These are phyloP conservation scores for Mucor saturninus DNA, from an alignment of 371 early-diverging fungal species.

Conservation along the genomic window DNA sequence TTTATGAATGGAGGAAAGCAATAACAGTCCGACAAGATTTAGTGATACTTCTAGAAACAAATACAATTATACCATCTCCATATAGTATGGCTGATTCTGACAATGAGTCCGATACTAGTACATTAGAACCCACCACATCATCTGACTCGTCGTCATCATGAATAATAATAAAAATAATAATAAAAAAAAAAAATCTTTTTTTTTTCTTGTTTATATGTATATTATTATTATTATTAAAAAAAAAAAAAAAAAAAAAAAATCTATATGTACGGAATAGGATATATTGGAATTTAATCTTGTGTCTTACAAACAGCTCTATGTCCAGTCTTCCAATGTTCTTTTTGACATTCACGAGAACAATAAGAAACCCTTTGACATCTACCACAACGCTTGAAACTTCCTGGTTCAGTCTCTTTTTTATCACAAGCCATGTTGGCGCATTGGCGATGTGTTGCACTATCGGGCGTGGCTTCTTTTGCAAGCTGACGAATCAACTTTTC, in stretches of 20 bases:
- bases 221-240: not conserved
- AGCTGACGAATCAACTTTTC: conserved; percentile 50
- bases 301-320: conserved; percentile 57
- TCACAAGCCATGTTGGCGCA: conserved; percentile 55
- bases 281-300: not conserved
- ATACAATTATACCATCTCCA: conserved; percentile 1
- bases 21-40: conserved; percentile 13
- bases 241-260: not conserved
- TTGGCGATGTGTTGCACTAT: conserved; percentile 40
- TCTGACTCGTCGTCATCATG: conserved; percentile 10
- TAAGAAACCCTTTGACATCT: conserved; percentile 60
- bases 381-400: conserved; percentile 62
- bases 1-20: conserved; percentile 26
- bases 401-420: conserved; percentile 55
- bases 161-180: not conserved
- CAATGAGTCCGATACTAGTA: conserved; percentile 9
- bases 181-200: not conserved
- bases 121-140: conserved; percentile 1
- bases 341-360: conserved; percentile 67
- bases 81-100: not conserved
- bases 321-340: conserved; percentile 65
- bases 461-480: conserved; percentile 46
- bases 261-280: not conserved
- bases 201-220: too few relatives aligned
- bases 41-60: conserved; percentile 2